Evolutionary conservation across 2,329 filamentous ascomycete species (phyloP), one percentile per base, ranked within the genome.

Genomic region (Dactylella cylindrospora): DNA sequence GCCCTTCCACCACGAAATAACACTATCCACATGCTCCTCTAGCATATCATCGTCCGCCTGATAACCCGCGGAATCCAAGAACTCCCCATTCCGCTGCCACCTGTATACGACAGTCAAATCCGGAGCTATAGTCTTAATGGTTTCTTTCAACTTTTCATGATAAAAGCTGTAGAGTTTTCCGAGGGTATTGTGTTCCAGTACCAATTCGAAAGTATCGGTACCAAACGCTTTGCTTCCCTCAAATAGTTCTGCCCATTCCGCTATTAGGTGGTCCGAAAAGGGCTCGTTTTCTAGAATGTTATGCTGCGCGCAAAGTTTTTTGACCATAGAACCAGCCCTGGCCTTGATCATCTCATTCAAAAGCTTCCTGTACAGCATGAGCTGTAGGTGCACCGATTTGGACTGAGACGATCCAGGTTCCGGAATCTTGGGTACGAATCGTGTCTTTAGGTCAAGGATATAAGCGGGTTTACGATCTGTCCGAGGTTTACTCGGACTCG

Each of bases 1-100:
- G 0, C 90, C 91, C 25, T 80, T 82, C 91, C 91, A 97, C 89
- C 89, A 96, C n/a, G 78, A 72, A 80, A 96, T 82, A 65, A 86
- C 84, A 2, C 81, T 78, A 0, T 74, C 70, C 2, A 95, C 71
- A 70, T 94, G 94, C 1, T 72, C 73, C 8, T 84, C 78, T 35
- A 96, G 74, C 2, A 77, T 77, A 0, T 76, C 71, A 0, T 79
- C 75, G 52, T 91, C 85, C 69, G 88, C 88, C 0, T 81, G 76
- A 66, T 93, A 81, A 1, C 78, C 78, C 55, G 80, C 79, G 36
- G 71, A 77, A 19, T 83, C 84, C 5, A 86, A 72, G 7, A 83
- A 69, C 3, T 73, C 70, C 0, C 80, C 79, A 23, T 73, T 72
- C 26, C 71, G 71, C 3, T 76, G 71, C 19, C 71, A 73, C 13